These are phyloP conservation scores for Orbilia oligospora DNA, from an alignment of 2,329 filamentous ascomycete genomes.

Conservation along the genomic window DNA sequence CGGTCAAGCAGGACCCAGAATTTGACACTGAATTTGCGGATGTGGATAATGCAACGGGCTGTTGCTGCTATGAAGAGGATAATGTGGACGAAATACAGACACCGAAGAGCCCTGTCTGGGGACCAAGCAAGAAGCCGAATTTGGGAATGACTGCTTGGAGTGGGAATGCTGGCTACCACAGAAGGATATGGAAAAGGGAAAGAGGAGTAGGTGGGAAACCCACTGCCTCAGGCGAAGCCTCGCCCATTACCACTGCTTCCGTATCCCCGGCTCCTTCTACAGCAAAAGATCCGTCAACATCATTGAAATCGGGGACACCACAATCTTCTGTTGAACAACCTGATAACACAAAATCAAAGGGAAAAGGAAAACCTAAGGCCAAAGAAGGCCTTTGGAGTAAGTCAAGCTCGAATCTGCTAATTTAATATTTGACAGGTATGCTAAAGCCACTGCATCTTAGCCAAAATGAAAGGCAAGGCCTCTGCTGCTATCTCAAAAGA, in stretches of 20 bases:
- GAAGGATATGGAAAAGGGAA: conserved; percentile 55
- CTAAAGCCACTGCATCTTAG: background rate
- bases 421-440: too few relatives aligned
- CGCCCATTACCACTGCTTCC: background rate
- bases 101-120: conserved; percentile 11
- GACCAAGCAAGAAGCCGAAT: conserved; percentile 4
- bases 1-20: conserved; percentile 43
- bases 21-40: conserved; percentile 31
- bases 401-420: background rate
- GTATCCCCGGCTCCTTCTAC: conserved; percentile 17
- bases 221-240: background rate
- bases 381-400: conserved; percentile 49
- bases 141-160: conserved; percentile 27
- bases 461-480: conserved; percentile 45
- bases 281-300: conserved; percentile 10
- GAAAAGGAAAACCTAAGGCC: conserved; percentile 27
- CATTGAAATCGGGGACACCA: background rate
- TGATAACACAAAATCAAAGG: conserved; percentile 12
- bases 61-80: conserved; percentile 54
- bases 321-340: background rate
- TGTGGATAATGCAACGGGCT: conserved; percentile 36
- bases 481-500: conserved; percentile 38
- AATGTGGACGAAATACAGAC: conserved; percentile 1
- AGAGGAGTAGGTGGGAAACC: conserved; percentile 50
- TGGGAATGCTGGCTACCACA: conserved; percentile 47